Percentiles rank a stretch among this genome's conserved stretches.
Conservation (phyloP, 768 basidiomycete genomes). For the Xerocomellus dryophilus region DNA sequence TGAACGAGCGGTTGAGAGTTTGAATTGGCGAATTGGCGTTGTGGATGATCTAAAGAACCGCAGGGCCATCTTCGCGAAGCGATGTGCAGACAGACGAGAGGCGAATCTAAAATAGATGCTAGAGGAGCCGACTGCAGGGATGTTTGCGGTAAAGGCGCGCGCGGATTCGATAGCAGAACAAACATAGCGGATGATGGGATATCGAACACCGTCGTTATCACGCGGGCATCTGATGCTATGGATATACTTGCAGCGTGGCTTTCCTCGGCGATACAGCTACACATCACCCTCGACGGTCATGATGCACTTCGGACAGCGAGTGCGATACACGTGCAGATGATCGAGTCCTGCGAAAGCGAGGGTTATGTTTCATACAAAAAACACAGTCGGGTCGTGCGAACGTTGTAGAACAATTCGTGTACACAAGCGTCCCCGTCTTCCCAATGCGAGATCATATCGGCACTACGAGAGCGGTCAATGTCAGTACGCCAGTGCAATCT, state of each 20-base stretch:
- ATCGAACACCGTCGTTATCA: conserved; percentile 19
- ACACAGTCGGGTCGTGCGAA: conserved; percentile 38
- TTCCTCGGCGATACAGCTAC: conserved; percentile 25
- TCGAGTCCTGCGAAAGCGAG: conserved; percentile 53
- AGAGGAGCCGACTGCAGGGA: conserved; percentile 12
- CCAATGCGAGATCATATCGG: conserved; percentile 84
- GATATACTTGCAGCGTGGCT: conserved; percentile 20
- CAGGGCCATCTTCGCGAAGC: conserved; percentile 21
- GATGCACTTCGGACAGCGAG: conserved; percentile 53
- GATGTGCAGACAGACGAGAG: conserved; percentile 20
- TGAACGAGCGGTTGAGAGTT: neutral
- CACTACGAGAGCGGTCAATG: conserved; percentile 40
- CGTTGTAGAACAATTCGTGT: conserved; percentile 78
- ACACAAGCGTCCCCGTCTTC: conserved; percentile 78
- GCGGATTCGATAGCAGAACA: conserved; percentile 20
- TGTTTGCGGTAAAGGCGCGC: conserved; percentile 5
- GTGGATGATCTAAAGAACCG: conserved; percentile 5
- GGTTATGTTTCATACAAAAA: conserved; percentile 11
- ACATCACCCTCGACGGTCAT: conserved; percentile 18
- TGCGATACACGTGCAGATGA: conserved; percentile 64
- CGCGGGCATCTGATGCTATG: conserved; percentile 15
- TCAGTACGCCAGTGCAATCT: conserved; percentile 7
- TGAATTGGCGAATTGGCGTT: conserved; percentile 10
- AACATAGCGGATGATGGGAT: conserved; percentile 17
- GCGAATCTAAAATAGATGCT: conserved; percentile 22